Evolutionary conservation across 805 yeast species (phyloP).

Genomic region (Hanseniaspora osmophila): DNA sequence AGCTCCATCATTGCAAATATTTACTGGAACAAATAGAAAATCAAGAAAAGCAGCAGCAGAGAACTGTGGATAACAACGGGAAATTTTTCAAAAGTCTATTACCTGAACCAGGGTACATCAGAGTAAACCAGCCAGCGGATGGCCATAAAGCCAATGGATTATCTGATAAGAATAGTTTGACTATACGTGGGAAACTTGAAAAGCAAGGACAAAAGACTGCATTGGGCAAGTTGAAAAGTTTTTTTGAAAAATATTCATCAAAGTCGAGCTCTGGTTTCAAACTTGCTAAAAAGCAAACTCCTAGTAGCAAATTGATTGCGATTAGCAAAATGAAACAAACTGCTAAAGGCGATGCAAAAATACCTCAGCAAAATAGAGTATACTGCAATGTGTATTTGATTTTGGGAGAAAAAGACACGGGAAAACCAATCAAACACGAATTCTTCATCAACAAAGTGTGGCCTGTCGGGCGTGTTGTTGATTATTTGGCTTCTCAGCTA

Average conservation of each 20-base stretch:
- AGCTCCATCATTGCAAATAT: slow-evolving; percentile 16
- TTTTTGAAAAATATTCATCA: slow-evolving; percentile 12
- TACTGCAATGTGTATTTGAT: slow-evolving; percentile 15
- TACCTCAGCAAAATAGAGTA: slow-evolving; percentile 16
- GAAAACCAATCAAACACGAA: slow-evolving; percentile 6
- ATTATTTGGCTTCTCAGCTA: slow-evolving; percentile 16
- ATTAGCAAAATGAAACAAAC: slow-evolving; percentile 11
- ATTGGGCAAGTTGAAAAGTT: slow-evolving; percentile 14
- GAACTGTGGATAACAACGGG: slow-evolving; percentile 8
- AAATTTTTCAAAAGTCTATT: slow-evolving; percentile 16
- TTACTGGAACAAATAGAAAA: slow-evolving; percentile 6
- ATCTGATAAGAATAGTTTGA: not conserved
- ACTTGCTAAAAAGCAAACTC: slow-evolving; percentile 4
- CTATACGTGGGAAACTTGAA: slow-evolving; percentile 1
- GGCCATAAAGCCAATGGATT: not conserved
- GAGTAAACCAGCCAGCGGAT: slow-evolving; percentile 10
- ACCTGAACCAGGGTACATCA: slow-evolving; percentile 17
- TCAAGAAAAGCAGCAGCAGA: not conserved
- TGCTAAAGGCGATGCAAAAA: slow-evolving; percentile 17
- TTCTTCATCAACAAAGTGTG: slow-evolving; percentile 19
- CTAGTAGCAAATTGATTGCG: slow-evolving; percentile 10
- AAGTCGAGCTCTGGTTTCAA: not conserved
- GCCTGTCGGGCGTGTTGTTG: slow-evolving; percentile 22
- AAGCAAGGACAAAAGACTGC: slow-evolving; percentile 9
- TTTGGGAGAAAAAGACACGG: slow-evolving; percentile 7